Percentiles rank a stretch among this genome's conserved stretches.
phyloP scores from a whole-genome alignment of 2,329 filamentous ascomycete species.

The Rhynchosporium agropyri region DNA sequence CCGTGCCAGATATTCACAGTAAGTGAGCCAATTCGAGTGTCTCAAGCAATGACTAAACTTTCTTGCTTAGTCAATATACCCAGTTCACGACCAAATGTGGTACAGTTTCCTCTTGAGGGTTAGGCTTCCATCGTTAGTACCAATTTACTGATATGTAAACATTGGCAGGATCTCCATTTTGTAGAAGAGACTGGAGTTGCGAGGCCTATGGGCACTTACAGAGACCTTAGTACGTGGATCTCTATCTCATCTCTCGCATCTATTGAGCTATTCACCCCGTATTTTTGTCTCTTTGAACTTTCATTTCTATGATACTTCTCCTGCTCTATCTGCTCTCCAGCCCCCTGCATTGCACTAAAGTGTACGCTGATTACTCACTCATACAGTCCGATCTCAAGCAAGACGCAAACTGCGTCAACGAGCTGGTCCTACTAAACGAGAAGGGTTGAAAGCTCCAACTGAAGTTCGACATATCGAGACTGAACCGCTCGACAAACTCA shows the following conservation, averaged over 20 bases:
- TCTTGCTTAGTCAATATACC: background rate
- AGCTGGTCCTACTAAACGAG: background rate
- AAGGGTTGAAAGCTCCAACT: background rate
- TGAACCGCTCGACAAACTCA: background rate
- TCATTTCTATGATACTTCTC: no score
- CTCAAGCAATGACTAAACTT: constrained; percentile 1
- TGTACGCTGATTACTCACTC: background rate
- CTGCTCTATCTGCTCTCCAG: background rate
- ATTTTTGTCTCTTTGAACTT: no score
- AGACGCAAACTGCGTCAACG: constrained; percentile 20
- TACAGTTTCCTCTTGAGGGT: background rate
- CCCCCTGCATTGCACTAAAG: no score
- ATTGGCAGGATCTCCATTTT: constrained; percentile 22
- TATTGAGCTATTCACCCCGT: background rate
- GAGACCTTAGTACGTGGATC: constrained; percentile 19
- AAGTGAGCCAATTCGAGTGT: background rate
- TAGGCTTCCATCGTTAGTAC: constrained; percentile 7
- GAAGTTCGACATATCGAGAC: background rate
- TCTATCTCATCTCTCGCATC: background rate
- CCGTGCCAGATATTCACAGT: constrained; percentile 12
- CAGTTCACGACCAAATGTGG: background rate
- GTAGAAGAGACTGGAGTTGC: constrained; percentile 22
- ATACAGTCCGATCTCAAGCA: constrained; percentile 20
- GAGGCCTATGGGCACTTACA: constrained; percentile 20
- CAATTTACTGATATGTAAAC: background rate